These are phyloP conservation scores for Alectoria sarmentosa DNA, from an alignment of 495 filamentous ascomycete genomes.

Conservation along the genomic window DNA sequence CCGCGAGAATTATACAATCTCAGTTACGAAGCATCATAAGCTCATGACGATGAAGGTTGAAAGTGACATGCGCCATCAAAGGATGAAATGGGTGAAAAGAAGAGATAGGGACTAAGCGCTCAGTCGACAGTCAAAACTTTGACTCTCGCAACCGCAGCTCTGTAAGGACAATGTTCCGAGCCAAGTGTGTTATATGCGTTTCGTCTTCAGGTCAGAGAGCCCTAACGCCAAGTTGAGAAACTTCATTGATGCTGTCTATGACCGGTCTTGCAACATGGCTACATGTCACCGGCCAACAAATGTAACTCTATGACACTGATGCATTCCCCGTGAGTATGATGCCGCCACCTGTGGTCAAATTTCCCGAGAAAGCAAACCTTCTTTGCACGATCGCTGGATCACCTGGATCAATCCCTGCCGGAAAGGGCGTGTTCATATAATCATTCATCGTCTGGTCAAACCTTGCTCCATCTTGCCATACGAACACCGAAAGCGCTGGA, in stretches of 20 bases:
- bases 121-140: too few species aligned
- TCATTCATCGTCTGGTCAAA: background rate
- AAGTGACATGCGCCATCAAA: too few species aligned
- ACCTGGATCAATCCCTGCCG: background rate
- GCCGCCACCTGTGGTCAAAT: background rate
- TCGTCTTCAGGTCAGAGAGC: too few species aligned
- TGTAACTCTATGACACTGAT: background rate
- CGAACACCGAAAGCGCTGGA: conserved; percentile 1
- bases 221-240: too few species aligned
- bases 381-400: background rate
- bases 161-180: too few species aligned
- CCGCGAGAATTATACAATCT: too few species aligned
- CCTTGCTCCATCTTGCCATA: conserved; percentile 2
- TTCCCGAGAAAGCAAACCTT: background rate
- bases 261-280: background rate
- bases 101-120: too few species aligned
- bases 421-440: background rate
- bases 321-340: background rate
- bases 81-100: too few species aligned
- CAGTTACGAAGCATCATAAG: too few species aligned
- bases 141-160: too few species aligned
- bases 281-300: background rate
- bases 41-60: too few species aligned
- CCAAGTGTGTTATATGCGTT: too few species aligned
- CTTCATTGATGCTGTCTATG: background rate